phyloP scores from a whole-genome alignment of 2,329 filamentous ascomycete species.

The Colletotrichum acutatum region DNA sequence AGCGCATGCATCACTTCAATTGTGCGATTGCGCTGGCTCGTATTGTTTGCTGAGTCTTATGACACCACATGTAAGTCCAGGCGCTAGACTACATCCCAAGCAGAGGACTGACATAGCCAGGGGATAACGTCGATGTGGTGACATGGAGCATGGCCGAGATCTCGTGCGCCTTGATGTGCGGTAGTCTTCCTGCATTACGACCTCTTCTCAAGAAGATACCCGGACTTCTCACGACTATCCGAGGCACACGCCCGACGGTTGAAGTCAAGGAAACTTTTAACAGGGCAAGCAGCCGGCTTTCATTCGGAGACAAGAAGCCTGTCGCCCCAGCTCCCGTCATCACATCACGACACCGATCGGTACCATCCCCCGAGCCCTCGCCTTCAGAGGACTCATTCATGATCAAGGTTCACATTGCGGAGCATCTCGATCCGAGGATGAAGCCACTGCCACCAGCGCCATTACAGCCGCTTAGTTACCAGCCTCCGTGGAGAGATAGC shows the following conservation, averaged over 20 bases:
- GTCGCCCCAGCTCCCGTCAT: neutral
- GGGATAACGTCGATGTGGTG: constrained; percentile 43
- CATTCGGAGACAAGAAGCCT: neutral
- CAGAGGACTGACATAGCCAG: constrained; percentile 19
- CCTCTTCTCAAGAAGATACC: constrained; percentile 44
- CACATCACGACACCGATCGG: neutral
- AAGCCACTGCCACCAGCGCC: constrained; percentile 21
- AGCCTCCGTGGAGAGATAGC: constrained; percentile 12
- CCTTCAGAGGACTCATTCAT: neutral
- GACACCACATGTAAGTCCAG: constrained; percentile 28
- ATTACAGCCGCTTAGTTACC: neutral
- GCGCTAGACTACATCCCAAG: neutral
- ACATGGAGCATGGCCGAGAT: constrained; percentile 46
- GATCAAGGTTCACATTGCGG: constrained; percentile 17
- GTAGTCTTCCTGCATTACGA: constrained; percentile 54
- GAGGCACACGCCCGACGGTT: constrained; percentile 1
- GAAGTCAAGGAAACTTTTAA: constrained; percentile 5
- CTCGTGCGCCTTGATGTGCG: constrained; percentile 51
- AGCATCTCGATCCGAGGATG: constrained; percentile 12
- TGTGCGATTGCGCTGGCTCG: constrained; percentile 30
- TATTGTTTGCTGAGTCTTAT: constrained; percentile 14
- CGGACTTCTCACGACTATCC: constrained; percentile 16
- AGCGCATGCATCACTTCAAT: constrained; percentile 37
- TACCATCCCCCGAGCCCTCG: neutral
- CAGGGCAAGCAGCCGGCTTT: constrained; percentile 2